phyloP scores from a whole-genome alignment of 768 basidiomycete species.

The Boletus edulis region DNA sequence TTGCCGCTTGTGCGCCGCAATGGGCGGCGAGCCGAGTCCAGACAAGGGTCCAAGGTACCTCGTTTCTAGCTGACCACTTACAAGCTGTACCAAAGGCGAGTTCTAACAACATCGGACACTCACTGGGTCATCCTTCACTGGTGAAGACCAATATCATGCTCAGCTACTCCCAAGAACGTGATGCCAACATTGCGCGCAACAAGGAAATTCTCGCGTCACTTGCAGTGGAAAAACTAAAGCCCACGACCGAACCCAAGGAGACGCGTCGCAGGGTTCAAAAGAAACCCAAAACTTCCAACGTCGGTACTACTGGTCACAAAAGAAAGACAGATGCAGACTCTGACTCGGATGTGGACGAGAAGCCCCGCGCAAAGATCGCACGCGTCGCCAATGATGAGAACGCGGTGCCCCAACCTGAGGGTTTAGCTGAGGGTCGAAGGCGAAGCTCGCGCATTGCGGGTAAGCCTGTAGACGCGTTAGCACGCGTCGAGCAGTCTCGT shows the following conservation, averaged over 20 bases:
- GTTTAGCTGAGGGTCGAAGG: conserved; percentile 37
- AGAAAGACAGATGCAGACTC: conserved; percentile 35
- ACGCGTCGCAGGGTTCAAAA: conserved; percentile 19
- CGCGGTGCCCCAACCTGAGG: background rate
- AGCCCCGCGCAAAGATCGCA: conserved; percentile 18
- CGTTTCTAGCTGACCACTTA: too few relatives aligned
- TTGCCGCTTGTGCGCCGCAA: background rate
- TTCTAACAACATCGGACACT: background rate
- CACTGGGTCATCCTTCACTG: background rate
- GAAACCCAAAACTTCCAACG: background rate
- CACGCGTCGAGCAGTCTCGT: conserved; percentile 35
- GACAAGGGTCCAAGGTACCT: background rate
- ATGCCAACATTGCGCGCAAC: conserved; percentile 42
- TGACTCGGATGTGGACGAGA: conserved; percentile 32
- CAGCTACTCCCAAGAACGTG: conserved; percentile 35
- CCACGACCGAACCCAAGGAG: conserved; percentile 48
- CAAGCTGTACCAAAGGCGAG: background rate
- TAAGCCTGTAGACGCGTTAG: conserved; percentile 49
- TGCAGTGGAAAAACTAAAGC: conserved; percentile 40
- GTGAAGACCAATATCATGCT: conserved; percentile 4
- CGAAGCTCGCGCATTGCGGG: conserved; percentile 67
- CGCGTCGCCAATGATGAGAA: conserved; percentile 22
- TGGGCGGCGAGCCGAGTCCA: too few relatives aligned
- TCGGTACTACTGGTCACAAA: conserved; percentile 34
- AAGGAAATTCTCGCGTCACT: conserved; percentile 39